Conservation (phyloP, 2,329 filamentous ascomycete genomes). For the Penicillium sp. region DNA sequence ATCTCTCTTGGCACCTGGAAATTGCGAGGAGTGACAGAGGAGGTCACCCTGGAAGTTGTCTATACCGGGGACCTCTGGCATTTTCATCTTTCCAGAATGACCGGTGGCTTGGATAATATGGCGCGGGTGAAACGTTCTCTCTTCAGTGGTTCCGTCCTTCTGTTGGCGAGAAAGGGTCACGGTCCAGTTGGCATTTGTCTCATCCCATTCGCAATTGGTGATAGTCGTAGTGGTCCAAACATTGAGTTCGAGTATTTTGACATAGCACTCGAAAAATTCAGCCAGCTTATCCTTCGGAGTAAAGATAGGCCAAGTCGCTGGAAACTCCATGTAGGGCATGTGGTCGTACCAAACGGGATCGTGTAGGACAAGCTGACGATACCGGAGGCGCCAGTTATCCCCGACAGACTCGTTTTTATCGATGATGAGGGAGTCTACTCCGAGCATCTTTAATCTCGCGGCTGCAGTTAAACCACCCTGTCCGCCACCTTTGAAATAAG, state of each 20-base stretch:
- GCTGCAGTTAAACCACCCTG: not conserved
- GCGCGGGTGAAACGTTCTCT: not conserved
- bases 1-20: not conserved
- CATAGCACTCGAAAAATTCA: constrained; percentile 67
- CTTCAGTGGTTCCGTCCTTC: not conserved
- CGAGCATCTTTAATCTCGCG: constrained; percentile 49
- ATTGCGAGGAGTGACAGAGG: not conserved
- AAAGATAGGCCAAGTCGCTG: constrained; percentile 65
- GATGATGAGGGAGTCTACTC: constrained; percentile 56
- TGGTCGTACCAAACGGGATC: constrained; percentile 30
- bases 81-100: not conserved
- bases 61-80: not conserved
- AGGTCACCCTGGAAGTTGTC: not conserved
- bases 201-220: not conserved
- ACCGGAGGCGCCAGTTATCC: constrained; percentile 64
- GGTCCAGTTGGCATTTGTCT: not conserved
- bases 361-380: not conserved
- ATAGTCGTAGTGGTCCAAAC: not conserved
- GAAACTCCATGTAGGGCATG: constrained; percentile 64
- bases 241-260: constrained; percentile 39
- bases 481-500: not conserved
- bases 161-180: not conserved
- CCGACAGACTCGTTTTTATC: constrained; percentile 59
- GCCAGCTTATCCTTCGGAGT: constrained; percentile 70
- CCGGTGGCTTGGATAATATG: not conserved